Conservation (phyloP, 2,329 filamentous ascomycete species). For the Graphiopsis chlorocephala region DNA sequence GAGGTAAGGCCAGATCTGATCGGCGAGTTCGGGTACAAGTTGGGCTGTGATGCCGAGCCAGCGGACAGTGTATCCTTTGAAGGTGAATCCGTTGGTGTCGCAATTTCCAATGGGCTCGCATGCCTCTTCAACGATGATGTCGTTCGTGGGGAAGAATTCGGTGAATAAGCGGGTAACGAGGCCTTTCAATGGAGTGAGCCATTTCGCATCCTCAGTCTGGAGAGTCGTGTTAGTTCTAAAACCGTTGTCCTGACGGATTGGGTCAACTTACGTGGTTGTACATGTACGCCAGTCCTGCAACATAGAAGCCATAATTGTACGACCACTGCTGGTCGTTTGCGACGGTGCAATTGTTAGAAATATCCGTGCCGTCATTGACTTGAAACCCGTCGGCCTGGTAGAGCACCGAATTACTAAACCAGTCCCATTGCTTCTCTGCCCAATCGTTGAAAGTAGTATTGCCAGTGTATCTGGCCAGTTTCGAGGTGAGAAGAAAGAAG, state of each 20-base stretch:
- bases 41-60: constrained; percentile 59
- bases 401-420: constrained; percentile 45
- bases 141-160: constrained; percentile 38
- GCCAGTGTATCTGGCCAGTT: constrained; percentile 40
- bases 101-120: constrained; percentile 43
- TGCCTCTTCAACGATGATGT: constrained; percentile 44
- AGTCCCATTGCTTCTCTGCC: constrained; percentile 47
- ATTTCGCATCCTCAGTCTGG: constrained; percentile 23
- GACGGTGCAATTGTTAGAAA: constrained; percentile 44
- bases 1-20: constrained; percentile 51
- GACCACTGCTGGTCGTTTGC: constrained; percentile 49
- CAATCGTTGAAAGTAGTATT: constrained; percentile 62
- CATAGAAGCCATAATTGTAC: constrained; percentile 46
- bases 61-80: constrained; percentile 48
- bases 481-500: constrained; percentile 50
- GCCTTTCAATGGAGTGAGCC: constrained; percentile 25
- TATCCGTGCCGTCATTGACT: constrained; percentile 48
- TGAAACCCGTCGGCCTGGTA: constrained; percentile 35
- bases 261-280: constrained; percentile 38
- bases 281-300: constrained; percentile 48
- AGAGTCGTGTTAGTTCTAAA: constrained; percentile 10
- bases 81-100: constrained; percentile 44
- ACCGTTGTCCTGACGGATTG: constrained; percentile 18
- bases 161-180: constrained; percentile 28
- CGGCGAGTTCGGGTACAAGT: constrained; percentile 55